Evolutionary conservation across 345 rosid genomes (phyloP).

Genomic region (Microcos paniculata): DNA sequence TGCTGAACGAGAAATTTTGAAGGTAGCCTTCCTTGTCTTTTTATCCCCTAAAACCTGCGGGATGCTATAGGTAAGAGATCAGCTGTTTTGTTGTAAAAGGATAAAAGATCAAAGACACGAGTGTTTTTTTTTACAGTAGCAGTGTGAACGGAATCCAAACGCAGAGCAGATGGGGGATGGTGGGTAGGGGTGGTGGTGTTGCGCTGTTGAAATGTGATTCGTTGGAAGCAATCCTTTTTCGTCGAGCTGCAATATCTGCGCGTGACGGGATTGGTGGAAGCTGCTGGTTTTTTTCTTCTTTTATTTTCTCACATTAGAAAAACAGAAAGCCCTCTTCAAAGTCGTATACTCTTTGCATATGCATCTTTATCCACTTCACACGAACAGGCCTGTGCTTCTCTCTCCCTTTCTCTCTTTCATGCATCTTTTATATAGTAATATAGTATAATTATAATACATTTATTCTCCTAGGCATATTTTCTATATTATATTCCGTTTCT

Average conservation of each 20-base stretch:
- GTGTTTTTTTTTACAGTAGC: neutral
- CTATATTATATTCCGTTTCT: neutral
- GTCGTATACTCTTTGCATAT: constrained; percentile 10
- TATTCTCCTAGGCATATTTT: neutral
- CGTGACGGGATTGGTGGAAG: constrained; percentile 41
- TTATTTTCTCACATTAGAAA: constrained; percentile 21
- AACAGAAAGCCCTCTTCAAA: constrained; percentile 15
- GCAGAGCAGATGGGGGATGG: neutral
- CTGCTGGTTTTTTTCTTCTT: constrained; percentile 2
- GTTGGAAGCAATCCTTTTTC: constrained; percentile 27
- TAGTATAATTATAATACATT: neutral
- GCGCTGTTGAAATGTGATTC: constrained; percentile 32
- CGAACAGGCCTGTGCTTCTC: constrained; percentile 19
- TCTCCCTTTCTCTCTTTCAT: constrained; percentile 20
- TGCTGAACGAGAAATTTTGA: neutral
- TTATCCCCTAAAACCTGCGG: constrained; percentile 21
- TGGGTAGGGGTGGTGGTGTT: neutral
- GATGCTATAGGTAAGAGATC: neutral
- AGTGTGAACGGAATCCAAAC: constrained; percentile 49
- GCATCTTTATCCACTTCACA: constrained; percentile 43
- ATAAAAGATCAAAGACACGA: constrained; percentile 9
- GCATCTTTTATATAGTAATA: constrained; percentile 16
- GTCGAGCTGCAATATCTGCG: constrained; percentile 20
- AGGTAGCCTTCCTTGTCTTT: constrained; percentile 1
- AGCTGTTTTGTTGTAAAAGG: constrained; percentile 6